Evolutionary conservation across 768 basidiomycete species (phyloP).

Genomic region (Lepiota venenata): DNA sequence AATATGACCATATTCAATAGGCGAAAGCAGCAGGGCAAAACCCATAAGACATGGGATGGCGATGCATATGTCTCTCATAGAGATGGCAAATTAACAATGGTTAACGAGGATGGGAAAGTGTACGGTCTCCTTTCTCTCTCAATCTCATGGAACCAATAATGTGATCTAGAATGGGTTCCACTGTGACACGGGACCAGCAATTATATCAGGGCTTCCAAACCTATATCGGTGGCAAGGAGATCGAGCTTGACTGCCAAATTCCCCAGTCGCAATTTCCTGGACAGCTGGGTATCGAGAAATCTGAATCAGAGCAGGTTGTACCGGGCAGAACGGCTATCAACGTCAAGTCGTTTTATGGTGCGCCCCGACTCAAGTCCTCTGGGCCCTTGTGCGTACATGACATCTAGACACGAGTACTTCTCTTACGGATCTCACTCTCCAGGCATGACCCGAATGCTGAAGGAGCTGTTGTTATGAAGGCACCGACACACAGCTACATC

Average conservation of each 20-base stretch:
- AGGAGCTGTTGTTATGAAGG: slow-evolving; percentile 84
- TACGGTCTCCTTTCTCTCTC: slow-evolving; percentile 26
- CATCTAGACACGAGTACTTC: not conserved
- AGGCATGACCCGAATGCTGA: slow-evolving; percentile 78
- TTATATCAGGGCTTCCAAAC: slow-evolving; percentile 44
- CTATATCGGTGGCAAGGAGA: slow-evolving; percentile 55
- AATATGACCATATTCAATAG: slow-evolving; percentile 29
- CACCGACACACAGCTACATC: slow-evolving; percentile 65
- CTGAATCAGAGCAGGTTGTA: slow-evolving; percentile 1
- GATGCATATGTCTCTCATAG: slow-evolving; percentile 59
- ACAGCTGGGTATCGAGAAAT: slow-evolving; percentile 17
- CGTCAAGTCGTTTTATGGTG: slow-evolving; percentile 55
- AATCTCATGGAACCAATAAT: not conserved
- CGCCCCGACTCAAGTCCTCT: slow-evolving; percentile 27
- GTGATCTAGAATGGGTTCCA: slow-evolving; percentile 52
- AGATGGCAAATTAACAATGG: slow-evolving; percentile 51
- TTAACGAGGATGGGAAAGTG: slow-evolving; percentile 72
- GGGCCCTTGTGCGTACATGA: slow-evolving; percentile 44
- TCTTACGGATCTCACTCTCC: not conserved
- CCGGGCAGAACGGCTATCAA: slow-evolving; percentile 9
- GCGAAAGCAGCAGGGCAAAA: slow-evolving; percentile 71
- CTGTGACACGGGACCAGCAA: slow-evolving; percentile 53
- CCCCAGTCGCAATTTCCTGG: slow-evolving; percentile 49
- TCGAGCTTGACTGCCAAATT: slow-evolving; percentile 56
- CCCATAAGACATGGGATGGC: slow-evolving; percentile 87